Evolutionary conservation across 1,139 yeast genomes (phyloP).

Genomic region (Taiozyma sp.): DNA sequence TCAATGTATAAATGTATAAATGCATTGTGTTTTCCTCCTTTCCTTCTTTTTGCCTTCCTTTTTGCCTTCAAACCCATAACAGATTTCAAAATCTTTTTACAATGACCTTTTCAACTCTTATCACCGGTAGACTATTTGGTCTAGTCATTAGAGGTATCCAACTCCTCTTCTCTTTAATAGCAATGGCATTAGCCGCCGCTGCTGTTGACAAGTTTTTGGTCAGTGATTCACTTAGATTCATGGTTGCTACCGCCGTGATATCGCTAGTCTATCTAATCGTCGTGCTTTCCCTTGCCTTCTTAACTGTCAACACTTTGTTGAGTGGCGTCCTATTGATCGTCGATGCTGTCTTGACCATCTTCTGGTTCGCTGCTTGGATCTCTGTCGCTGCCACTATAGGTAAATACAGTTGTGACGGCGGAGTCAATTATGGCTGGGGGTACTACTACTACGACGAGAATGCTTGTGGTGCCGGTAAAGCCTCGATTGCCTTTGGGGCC

Average conservation of each 20-base stretch:
- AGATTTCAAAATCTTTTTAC: too few species aligned
- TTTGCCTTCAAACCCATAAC: not conserved
- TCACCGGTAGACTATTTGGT: not conserved
- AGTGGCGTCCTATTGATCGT: not conserved
- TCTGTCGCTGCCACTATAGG: not conserved
- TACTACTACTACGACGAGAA: not conserved
- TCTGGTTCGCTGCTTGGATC: not conserved
- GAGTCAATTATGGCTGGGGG: not conserved
- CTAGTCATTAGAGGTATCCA: not conserved
- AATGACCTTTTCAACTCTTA: not conserved
- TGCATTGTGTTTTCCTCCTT: not conserved
- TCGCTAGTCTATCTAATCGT: not conserved
- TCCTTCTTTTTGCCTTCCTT: not conserved
- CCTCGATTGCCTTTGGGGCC: not conserved
- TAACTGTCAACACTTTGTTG: not conserved
- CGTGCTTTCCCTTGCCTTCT: not conserved
- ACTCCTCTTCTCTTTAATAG: not conserved
- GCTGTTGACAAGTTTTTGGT: not conserved
- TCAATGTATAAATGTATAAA: too few species aligned
- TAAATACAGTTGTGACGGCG: not conserved
- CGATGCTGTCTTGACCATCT: not conserved
- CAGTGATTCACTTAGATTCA: not conserved
- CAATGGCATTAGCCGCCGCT: not conserved
- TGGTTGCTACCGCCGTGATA: not conserved
- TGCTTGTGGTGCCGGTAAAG: not conserved